Evolutionary conservation across 495 filamentous ascomycete species (phyloP).

Genomic region (Penicillium chermesinum): DNA sequence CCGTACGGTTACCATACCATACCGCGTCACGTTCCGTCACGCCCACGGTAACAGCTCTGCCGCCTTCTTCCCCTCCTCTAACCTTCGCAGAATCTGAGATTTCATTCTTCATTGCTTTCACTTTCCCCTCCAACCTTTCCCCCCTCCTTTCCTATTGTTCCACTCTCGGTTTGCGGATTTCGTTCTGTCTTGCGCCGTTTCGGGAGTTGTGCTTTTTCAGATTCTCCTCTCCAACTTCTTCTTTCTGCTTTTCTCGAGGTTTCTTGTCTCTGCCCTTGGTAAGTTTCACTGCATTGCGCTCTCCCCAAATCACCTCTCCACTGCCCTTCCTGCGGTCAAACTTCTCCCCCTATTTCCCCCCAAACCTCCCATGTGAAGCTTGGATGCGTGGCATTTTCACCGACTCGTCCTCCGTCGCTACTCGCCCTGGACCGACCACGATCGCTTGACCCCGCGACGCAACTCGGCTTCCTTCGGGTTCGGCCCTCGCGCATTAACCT

Average conservation of each 20-base stretch:
- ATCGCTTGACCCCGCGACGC: conserved; percentile 2
- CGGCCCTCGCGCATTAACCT: background rate
- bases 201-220: conserved; percentile 30
- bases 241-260: conserved; percentile 23
- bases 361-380: background rate
- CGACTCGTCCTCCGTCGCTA: background rate
- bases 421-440: background rate
- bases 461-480: conserved; percentile 11
- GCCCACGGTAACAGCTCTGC: conserved; percentile 11
- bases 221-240: conserved; percentile 26
- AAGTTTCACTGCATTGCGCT: conserved; percentile 13
- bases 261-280: conserved; percentile 21
- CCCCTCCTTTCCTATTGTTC: conserved; percentile 34
- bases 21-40: conserved; percentile 1
- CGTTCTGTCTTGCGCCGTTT: conserved; percentile 24
- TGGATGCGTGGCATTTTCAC: background rate
- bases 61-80: conserved; percentile 35
- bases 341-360: too few relatives aligned
- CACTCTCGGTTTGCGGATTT: conserved; percentile 29
- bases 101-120: conserved; percentile 44
- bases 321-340: background rate
- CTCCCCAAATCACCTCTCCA: background rate
- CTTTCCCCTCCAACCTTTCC: conserved; percentile 29
- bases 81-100: conserved; percentile 27
- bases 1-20: conserved; percentile 7